Base-by-base conservation (phyloP, 805 yeast species). In the Sugiyamaella marilandica region DNA sequence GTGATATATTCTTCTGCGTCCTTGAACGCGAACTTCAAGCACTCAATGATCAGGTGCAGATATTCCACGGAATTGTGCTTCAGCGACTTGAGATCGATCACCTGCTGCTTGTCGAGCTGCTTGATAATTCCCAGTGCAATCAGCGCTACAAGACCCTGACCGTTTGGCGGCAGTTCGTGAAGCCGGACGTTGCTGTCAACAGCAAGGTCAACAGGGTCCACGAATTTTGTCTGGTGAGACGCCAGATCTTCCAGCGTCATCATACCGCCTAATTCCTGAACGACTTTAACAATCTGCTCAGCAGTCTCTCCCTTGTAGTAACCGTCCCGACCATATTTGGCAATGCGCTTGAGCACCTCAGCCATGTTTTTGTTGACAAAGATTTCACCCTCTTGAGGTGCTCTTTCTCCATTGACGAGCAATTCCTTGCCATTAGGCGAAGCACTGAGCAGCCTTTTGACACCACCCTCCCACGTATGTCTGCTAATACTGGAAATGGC, bases 161-260 rank as follows among this genome's bases (percentile, higher is more conserved):
- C 88, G 66, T 83, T 86, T 11, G 95, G 95, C 10, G 95, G 94
- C 56, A 86, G 82, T 65, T 87, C 94, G 87, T 91, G 84, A 24
- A 87, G 71, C 29, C 73, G 75, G 47, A 76, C 73, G 10, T 79
- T 85, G 45, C 77, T 70, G 51, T 81, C 74, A 39, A 52, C 36
- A 3, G 33, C 77, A 75, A 50, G 66, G 14, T 70, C 68, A 16
- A 86, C 79, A 2, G 95, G 92, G 0, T 82, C 83, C 21, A 85
- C 84, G 59, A 79, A 75, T 0, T 84, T 75, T 1, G 90, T 78
- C 0, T 75, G 69, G 65, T 87, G 94, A 18, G 62, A 56, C 14
- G 67, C 66, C 46, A 87, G 71, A 63, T 87, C 95, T 7, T 78
- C 78, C 41, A 70, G 63, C 0, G 77, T 69, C 58, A 87, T 65